Conservation (phyloP, 495 filamentous ascomycete genomes). For the Sordaria brevicollis region DNA sequence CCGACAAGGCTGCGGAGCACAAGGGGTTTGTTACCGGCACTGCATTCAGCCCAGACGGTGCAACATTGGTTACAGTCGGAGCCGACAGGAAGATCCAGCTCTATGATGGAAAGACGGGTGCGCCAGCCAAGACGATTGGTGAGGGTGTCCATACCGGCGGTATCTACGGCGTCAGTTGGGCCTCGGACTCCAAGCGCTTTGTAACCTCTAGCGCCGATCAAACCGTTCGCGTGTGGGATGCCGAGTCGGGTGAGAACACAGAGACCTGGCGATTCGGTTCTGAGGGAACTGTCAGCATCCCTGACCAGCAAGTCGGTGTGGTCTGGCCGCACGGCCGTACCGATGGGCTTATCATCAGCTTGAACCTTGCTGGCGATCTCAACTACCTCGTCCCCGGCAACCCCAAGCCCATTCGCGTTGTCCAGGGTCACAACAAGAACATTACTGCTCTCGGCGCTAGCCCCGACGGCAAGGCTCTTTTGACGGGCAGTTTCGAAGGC, state of each 20-base stretch:
- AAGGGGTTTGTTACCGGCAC: conserved; percentile 81
- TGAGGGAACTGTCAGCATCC: conserved; percentile 61
- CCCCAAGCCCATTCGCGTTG: conserved; percentile 53
- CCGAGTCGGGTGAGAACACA: conserved; percentile 60
- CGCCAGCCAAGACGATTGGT: conserved; percentile 63
- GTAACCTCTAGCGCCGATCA: conserved; percentile 90
- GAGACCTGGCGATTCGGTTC: conserved; percentile 85
- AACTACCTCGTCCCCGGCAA: conserved; percentile 74
- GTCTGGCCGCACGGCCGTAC: conserved; percentile 78
- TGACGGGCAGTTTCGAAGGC: conserved; percentile 88
- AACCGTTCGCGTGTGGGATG: conserved; percentile 85
- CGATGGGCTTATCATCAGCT: conserved; percentile 79
- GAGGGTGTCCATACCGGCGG: conserved; percentile 81
- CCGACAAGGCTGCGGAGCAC: conserved; percentile 62
- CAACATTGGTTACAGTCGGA: conserved; percentile 74
- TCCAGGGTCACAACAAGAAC: conserved; percentile 91
- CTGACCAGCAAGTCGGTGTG: conserved; percentile 88
- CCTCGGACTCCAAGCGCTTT: conserved; percentile 76
- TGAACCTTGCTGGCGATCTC: conserved; percentile 79
- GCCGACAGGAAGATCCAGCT: conserved; percentile 83
- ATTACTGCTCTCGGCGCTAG: conserved; percentile 62
- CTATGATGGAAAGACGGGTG: conserved; percentile 92
- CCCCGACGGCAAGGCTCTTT: conserved; percentile 48
- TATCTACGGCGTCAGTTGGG: conserved; percentile 87
- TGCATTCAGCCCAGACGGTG: conserved; percentile 85